phyloP scores from a whole-genome alignment of 2,329 filamentous ascomycete species.

The Pseudopithomyces maydicus region DNA sequence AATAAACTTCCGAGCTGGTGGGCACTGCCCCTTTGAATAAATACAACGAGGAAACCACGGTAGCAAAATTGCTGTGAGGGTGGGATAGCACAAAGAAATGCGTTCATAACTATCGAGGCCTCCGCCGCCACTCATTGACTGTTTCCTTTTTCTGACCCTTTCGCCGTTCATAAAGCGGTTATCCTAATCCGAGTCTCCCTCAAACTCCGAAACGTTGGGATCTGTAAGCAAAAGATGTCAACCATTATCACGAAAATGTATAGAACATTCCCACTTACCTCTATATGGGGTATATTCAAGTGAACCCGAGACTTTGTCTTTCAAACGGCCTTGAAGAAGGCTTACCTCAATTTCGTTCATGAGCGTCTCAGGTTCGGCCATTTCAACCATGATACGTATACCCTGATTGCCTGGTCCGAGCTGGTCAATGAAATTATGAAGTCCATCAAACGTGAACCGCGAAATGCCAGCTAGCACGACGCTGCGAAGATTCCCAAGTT shows the following conservation, averaged over 20 bases:
- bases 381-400: constrained; percentile 50
- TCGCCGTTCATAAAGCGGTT: not conserved
- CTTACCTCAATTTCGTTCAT: constrained; percentile 48
- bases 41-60: not conserved
- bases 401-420: constrained; percentile 50
- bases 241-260: not conserved
- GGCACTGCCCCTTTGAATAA: too few species aligned
- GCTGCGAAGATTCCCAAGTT: constrained; percentile 55
- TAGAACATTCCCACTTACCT: constrained; percentile 40
- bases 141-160: not conserved
- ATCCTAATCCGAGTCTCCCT: constrained; percentile 17
- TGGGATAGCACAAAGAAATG: not conserved
- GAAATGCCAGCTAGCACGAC: constrained; percentile 62
- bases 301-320: constrained; percentile 48
- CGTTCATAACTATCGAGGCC: not conserved
- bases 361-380: constrained; percentile 50
- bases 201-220: constrained; percentile 15
- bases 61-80: not conserved
- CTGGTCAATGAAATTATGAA: constrained; percentile 52
- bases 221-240: not conserved
- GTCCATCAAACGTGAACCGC: constrained; percentile 57
- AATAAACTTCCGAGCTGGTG: not conserved
- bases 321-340: constrained; percentile 44
- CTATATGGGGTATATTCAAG: constrained; percentile 51
- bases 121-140: not conserved